A percentile compares a stretch with the other conserved stretches of the same genome.
Conservation (phyloP, 2,329 filamentous ascomycete genomes). For the Mollisiaceae sp. region DNA sequence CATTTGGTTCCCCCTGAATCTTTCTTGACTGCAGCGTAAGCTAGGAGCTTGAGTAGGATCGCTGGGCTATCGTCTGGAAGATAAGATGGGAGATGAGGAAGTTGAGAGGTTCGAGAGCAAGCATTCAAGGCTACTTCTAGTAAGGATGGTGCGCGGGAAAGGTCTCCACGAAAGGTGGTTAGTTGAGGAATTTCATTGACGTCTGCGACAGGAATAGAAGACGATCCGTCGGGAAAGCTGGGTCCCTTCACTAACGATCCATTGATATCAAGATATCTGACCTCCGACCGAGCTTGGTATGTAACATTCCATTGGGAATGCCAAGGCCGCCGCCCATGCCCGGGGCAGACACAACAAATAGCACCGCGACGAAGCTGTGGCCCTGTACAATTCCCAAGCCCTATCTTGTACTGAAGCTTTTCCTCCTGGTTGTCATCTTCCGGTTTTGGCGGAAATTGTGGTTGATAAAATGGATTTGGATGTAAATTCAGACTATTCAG, state of each 20-base stretch:
- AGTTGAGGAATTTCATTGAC: constrained; percentile 28
- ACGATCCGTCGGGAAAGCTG: constrained; percentile 23
- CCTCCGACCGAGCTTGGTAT: constrained; percentile 38
- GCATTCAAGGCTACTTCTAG: constrained; percentile 39
- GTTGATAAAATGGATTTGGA: constrained; percentile 66
- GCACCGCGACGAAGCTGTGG: constrained; percentile 13
- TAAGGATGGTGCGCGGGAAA: constrained; percentile 40
- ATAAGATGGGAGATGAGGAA: constrained; percentile 34
- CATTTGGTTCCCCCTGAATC: constrained; percentile 57
- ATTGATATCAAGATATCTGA: constrained; percentile 38
- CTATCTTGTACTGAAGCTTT: constrained; percentile 24
- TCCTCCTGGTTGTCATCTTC: constrained; percentile 17
- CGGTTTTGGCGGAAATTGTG: constrained; percentile 34
- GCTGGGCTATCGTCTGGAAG: constrained; percentile 34
- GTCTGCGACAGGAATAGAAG: constrained; percentile 25
- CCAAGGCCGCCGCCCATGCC: constrained; percentile 20
- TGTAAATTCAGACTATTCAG: constrained; percentile 60
- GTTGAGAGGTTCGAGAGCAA: constrained; percentile 29
- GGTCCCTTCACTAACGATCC: constrained; percentile 40
- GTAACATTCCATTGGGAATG: constrained; percentile 36
- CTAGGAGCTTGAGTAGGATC: constrained; percentile 33
- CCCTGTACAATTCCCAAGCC: constrained; percentile 13
- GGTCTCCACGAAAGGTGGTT: constrained; percentile 27
- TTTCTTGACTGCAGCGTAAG: constrained; percentile 46
- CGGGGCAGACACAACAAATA: constrained; percentile 8